A percentile compares a stretch with the other conserved stretches of the same genome.
These are phyloP conservation scores for Trypanosoma lewisi DNA, from an alignment of 208 protist species.

Conservation along the genomic window DNA sequence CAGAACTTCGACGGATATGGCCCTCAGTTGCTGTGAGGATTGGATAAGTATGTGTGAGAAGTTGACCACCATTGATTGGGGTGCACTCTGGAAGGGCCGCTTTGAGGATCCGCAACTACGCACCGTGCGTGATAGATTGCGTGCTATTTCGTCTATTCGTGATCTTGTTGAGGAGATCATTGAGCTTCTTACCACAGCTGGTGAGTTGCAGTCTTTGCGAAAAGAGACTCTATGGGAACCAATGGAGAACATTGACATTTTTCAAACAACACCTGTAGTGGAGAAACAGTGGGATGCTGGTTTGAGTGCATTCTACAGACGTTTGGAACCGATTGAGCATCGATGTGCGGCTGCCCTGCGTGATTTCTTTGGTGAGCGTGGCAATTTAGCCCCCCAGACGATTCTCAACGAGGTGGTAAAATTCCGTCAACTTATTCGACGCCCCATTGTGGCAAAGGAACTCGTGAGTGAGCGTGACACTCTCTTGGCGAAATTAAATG, in stretches of 20 bases:
- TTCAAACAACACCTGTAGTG: constrained; percentile 45
- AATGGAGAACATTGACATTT: constrained; percentile 69
- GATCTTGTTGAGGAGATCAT: constrained; percentile 71
- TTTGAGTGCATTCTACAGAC: constrained; percentile 72
- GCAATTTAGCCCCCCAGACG: constrained; percentile 76
- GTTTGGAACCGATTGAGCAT: constrained; percentile 84
- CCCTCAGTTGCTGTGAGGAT: constrained; percentile 68
- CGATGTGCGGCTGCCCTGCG: constrained; percentile 70
- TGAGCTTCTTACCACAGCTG: constrained; percentile 48
- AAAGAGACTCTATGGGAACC: constrained; percentile 77
- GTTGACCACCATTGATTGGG: constrained; percentile 87
- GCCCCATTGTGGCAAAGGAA: constrained; percentile 84
- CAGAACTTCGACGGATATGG: constrained; percentile 57
- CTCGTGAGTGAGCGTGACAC: constrained; percentile 81
- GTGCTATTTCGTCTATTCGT: constrained; percentile 48
- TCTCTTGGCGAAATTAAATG: constrained; percentile 86
- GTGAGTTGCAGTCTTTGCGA: constrained; percentile 51
- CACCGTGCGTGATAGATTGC: constrained; percentile 54
- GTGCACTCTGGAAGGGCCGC: constrained; percentile 39
- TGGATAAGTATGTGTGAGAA: constrained; percentile 67
- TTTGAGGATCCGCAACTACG: constrained; percentile 65
- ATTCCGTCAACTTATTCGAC: constrained; percentile 82
- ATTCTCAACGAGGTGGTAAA: constrained; percentile 82
- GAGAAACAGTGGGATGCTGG: constrained; percentile 68
- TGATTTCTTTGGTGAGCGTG: constrained; percentile 67